phyloP scores from a whole-genome alignment of 2,329 filamentous ascomycete species.

The Alternaria dauci region DNA sequence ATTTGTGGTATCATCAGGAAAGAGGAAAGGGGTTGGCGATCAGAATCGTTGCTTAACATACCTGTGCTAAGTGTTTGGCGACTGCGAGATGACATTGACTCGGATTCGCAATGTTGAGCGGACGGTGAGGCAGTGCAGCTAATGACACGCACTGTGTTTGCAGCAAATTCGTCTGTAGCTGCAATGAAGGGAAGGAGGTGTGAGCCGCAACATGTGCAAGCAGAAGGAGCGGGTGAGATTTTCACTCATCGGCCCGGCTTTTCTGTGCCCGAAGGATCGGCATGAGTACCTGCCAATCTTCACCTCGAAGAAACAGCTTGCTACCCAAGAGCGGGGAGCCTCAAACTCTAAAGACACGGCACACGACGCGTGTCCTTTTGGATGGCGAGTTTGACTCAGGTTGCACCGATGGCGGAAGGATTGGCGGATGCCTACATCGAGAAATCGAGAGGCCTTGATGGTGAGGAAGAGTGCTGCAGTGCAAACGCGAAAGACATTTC shows the following conservation, averaged over 20 bases:
- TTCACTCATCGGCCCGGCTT: constrained; percentile 11
- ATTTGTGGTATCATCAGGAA: constrained; percentile 50
- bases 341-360: constrained; percentile 29
- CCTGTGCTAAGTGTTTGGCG: constrained; percentile 19
- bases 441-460: not conserved
- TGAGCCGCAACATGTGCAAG: constrained; percentile 1
- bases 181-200: constrained; percentile 10
- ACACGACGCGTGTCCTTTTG: not conserved
- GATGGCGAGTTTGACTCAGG: not conserved
- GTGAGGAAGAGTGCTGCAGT: constrained; percentile 13
- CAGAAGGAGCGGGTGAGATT: constrained; percentile 5
- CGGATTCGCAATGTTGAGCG: constrained; percentile 1
- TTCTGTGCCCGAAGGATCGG: constrained; percentile 17
- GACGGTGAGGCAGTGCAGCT: constrained; percentile 5
- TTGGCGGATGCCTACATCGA: constrained; percentile 3
- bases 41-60: constrained; percentile 29
- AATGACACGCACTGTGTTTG: constrained; percentile 6
- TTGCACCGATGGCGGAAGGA: constrained; percentile 4
- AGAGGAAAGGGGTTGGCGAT: constrained; percentile 31
- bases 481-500: constrained; percentile 13
- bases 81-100: not conserved
- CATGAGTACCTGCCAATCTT: constrained; percentile 26
- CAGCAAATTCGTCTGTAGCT: constrained; percentile 3
- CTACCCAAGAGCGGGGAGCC: constrained; percentile 36
- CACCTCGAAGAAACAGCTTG: constrained; percentile 26